Base-by-base conservation (phyloP, 331 rosid species). In the Arachis monticola region DNA sequence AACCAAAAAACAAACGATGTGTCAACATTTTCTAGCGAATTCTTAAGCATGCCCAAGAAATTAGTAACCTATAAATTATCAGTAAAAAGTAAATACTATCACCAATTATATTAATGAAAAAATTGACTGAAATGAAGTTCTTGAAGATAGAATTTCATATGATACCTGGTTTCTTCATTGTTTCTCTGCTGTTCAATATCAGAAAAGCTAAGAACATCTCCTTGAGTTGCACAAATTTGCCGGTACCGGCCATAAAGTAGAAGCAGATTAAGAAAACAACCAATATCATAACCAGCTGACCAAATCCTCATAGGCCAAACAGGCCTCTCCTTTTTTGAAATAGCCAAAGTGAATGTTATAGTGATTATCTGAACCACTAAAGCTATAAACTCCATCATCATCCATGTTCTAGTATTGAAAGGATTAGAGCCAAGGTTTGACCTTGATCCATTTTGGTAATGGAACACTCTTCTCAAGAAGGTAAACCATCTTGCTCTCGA, bases 241-340 rank as follows among this genome's bases (percentile, higher is more conserved):
- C 81, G 74, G 67, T 83, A 88, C 58, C 99, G 97, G 0, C 96
- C 97, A 62, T 75, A 90, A 53, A 92, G 97, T 11, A 92, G 79
- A 70, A 94, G 57, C 61, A 94, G 72, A 80, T 85, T 87, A 68
- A 94, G 97, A 58, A 83, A 11, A 79, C 96, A 92, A 0, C 97
- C 97, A 78, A 92, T 87, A 74, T 88, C 92, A 80, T 94, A 92
- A 59, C 97, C 97, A 74, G 85, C 68, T 46, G 90, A 80, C 99
- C 99, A 94, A 59, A 90, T 60, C 82, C 99, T 94, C 97, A 94
- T 92, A 51, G 99, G 99, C 99, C 97, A 92, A 87, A 94, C 76
- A 38, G 99, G 99, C 74, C 67, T 92, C 81, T 94, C 97, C 67
- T 30, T 82, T 85, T 87, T 82, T 0, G 99, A 92, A 79, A 87